phyloP scores from a whole-genome alignment of 1,284 basidiomycete species.

The Ustilago cynodontis region DNA sequence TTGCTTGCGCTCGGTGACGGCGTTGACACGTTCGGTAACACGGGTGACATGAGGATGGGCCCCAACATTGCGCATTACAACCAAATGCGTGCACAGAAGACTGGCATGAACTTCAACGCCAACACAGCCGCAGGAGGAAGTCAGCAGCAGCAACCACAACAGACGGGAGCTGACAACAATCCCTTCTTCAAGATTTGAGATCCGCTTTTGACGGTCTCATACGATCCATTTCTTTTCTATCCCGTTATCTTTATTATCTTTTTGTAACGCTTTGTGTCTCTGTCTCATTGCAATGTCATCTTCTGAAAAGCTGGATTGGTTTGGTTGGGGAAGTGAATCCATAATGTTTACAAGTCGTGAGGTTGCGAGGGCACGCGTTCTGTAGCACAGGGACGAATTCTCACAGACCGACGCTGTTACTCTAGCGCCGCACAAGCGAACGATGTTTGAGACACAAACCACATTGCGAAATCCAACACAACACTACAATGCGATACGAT shows the following conservation, averaged over 20 bases:
- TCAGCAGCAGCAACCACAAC: constrained; percentile 14
- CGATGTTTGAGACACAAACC: not conserved
- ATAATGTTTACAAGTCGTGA: not conserved
- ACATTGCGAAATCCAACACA: not conserved
- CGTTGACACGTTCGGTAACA: constrained; percentile 69
- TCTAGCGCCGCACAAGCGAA: not conserved
- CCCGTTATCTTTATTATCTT: not conserved
- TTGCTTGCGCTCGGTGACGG: constrained; percentile 67
- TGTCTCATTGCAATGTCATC: constrained; percentile 6
- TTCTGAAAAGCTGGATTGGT: not conserved
- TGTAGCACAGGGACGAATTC: not conserved
- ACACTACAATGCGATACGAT: not conserved
- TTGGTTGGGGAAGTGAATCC: not conserved
- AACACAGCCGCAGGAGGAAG: constrained; percentile 14
- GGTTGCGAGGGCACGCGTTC: not conserved
- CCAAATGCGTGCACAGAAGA: constrained; percentile 53
- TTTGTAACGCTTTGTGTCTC: not conserved
- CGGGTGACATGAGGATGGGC: constrained; percentile 67
- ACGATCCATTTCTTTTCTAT: not conserved
- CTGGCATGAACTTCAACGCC: constrained; percentile 52
- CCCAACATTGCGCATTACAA: constrained; percentile 51
- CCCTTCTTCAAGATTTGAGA: constrained; percentile 63
- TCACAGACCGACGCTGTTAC: not conserved
- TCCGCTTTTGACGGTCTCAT: too few relatives aligned
- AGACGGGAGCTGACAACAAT: constrained; percentile 40